Evolutionary conservation across 2,329 filamentous ascomycete genomes (phyloP).

Genomic region (Paracoccidioides brasiliensis): DNA sequence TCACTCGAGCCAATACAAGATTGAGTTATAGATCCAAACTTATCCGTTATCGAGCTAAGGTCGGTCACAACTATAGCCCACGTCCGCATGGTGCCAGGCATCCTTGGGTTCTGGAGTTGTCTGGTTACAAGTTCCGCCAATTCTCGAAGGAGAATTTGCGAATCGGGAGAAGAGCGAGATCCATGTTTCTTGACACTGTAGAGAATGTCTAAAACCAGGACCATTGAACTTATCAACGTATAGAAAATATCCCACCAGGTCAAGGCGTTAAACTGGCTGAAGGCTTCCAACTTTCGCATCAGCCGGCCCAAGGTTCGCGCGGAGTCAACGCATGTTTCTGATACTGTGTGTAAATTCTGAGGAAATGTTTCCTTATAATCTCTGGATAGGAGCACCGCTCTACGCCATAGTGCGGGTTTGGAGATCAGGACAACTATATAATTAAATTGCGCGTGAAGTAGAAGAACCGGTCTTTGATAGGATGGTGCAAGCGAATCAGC

Average conservation of each 20-base stretch:
- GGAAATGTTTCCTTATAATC: neutral
- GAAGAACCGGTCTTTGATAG: neutral
- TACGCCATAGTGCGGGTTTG: neutral
- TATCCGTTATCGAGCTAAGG: neutral
- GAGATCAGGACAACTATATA: neutral
- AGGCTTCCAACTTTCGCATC: neutral
- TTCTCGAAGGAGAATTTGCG: neutral
- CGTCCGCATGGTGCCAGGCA: neutral
- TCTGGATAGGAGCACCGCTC: neutral
- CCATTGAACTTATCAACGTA: neutral
- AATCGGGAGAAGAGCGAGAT: neutral
- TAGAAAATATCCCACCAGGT: slow-evolving; percentile 1
- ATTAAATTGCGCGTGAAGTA: neutral
- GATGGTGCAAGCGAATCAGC: neutral
- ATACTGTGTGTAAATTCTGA: neutral
- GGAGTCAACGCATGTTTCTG: neutral
- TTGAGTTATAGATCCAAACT: neutral
- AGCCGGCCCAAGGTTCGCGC: neutral
- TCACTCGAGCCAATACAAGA: neutral
- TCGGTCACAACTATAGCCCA: neutral
- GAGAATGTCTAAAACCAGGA: neutral
- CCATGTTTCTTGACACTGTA: neutral
- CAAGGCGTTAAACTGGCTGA: neutral
- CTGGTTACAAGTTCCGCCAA: neutral
- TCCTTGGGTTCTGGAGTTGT: neutral